Conservation (phyloP, 768 basidiomycete genomes). For the Mycena pura region DNA sequence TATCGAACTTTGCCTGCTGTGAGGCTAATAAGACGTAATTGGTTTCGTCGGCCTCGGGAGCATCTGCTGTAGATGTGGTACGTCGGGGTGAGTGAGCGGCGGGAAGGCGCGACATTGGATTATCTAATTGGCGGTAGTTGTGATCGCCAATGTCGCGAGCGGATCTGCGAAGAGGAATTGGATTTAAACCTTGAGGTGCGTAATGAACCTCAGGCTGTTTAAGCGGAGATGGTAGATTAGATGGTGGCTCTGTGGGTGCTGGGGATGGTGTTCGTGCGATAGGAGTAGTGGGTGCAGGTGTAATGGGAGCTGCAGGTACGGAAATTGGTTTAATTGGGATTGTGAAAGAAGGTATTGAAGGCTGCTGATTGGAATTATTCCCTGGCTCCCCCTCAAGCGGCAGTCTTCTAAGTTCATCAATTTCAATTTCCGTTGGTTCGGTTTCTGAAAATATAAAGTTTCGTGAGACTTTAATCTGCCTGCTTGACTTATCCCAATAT, state of each 20-base stretch:
- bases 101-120: slow-evolving; percentile 2
- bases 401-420: background rate
- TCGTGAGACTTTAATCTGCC: background rate
- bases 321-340: background rate
- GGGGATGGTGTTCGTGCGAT: background rate
- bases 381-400: slow-evolving; percentile 16
- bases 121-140: background rate
- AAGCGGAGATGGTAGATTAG: background rate
- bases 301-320: slow-evolving; percentile 1
- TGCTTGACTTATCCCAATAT: slow-evolving; percentile 11
- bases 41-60: no score
- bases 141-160: background rate
- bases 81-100: background rate
- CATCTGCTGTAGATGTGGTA: no score
- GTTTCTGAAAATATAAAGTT: background rate
- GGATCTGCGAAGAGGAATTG: slow-evolving; percentile 1
- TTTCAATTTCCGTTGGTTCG: background rate
- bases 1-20: no score
- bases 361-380: slow-evolving; percentile 12
- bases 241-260: background rate
- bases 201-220: background rate
- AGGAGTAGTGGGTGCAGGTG: background rate
- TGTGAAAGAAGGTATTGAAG: no score
- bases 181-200: slow-evolving; percentile 4
- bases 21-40: no score